These are phyloP conservation scores for Lactarius psammicola DNA, from an alignment of 768 basidiomycete species.

Conservation along the genomic window DNA sequence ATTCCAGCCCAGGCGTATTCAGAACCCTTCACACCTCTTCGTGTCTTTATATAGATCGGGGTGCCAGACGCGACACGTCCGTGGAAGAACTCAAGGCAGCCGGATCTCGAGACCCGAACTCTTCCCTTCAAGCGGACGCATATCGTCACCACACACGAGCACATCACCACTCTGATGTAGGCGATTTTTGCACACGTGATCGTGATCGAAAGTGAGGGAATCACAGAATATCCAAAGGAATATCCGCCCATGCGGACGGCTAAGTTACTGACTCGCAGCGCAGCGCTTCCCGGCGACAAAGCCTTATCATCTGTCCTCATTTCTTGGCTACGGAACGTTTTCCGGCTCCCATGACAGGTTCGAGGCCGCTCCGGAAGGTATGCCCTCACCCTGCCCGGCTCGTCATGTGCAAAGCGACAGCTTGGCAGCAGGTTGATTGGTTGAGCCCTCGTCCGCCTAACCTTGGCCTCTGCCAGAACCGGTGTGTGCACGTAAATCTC, in stretches of 20 bases:
- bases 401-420: not conserved
- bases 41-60: conserved; percentile 39
- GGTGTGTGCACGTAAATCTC: conserved; percentile 43
- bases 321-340: not conserved
- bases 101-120: conserved; percentile 42
- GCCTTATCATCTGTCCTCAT: conserved; percentile 8
- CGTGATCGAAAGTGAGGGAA: conserved; percentile 49
- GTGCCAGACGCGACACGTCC: conserved; percentile 45
- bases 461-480: conserved; percentile 47
- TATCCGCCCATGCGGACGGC: conserved; percentile 41
- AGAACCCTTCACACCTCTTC: conserved; percentile 48
- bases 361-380: conserved; percentile 42
- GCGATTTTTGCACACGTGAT: conserved; percentile 37
- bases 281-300: conserved; percentile 41
- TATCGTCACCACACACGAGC: conserved; percentile 24
- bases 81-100: conserved; percentile 41
- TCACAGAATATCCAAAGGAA: conserved; percentile 49
- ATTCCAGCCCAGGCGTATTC: conserved; percentile 28
- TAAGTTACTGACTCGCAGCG: conserved; percentile 37
- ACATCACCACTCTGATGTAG: not conserved
- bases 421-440: not conserved
- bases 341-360: conserved; percentile 33
- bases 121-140: conserved; percentile 43
- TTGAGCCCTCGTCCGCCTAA: too few species aligned
- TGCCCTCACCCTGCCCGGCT: not conserved